These are phyloP conservation scores for Phanerochaete sordida DNA, from an alignment of 768 basidiomycete species.

Conservation along the genomic window DNA sequence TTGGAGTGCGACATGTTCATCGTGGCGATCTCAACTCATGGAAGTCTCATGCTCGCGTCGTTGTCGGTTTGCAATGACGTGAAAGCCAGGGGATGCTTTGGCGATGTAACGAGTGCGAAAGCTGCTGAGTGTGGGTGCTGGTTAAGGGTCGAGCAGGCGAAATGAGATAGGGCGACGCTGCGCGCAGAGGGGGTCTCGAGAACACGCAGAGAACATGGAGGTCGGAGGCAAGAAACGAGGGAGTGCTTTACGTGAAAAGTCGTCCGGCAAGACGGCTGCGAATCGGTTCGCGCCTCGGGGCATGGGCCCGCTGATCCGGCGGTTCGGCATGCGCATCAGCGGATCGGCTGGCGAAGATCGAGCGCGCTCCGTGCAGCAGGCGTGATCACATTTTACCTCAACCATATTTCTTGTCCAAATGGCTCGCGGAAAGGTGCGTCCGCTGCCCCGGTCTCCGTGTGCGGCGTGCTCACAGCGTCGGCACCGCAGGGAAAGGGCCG, in stretches of 20 bases:
- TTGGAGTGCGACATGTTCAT: too few species aligned
- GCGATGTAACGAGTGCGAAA: too few species aligned
- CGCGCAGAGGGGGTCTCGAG: not conserved
- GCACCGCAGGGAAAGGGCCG: slow-evolving; percentile 2
- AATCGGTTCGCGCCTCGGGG: not conserved
- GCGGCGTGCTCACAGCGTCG: not conserved
- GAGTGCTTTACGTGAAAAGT: not conserved
- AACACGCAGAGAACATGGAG: not conserved
- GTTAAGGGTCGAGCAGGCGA: too few species aligned
- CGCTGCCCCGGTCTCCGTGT: not conserved
- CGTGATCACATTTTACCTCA: slow-evolving; percentile 2
- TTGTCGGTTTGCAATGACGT: too few species aligned
- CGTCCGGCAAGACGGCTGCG: not conserved
- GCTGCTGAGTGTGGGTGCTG: too few species aligned
- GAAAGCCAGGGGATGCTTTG: too few species aligned
- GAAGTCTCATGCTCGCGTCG: too few species aligned
- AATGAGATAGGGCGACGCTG: not conserved
- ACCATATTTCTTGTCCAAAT: not conserved
- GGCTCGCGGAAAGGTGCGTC: slow-evolving; percentile 16
- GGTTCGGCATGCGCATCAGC: not conserved
- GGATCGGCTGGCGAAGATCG: slow-evolving; percentile 2
- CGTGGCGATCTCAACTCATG: too few species aligned
- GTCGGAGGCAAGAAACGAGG: not conserved
- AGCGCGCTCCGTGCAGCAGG: not conserved
- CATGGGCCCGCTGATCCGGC: not conserved